Base-by-base conservation (phyloP, 2,329 filamentous ascomycete genomes). In the Trichoderma sp. region DNA sequence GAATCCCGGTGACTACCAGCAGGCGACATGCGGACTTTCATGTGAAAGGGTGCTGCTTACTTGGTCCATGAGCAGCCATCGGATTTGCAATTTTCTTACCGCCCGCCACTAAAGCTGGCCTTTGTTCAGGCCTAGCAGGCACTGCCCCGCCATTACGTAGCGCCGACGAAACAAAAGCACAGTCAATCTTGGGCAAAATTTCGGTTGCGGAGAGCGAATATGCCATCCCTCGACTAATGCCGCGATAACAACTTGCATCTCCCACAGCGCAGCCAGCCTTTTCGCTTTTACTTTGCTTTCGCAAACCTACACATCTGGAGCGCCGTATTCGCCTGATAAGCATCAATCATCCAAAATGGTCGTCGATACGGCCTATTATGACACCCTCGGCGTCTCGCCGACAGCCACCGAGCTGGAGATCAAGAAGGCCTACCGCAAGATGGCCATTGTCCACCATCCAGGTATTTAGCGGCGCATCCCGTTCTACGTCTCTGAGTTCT, bases 391-490 rank as follows among this genome's bases (percentile, higher is more conserved):
- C 79, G 94, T 98, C 78, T 86, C 91, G 83, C 91, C 94, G 75
- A 93, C 92, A 70, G 95, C 95, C 34, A 92, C 93, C 50, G 93
- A 95, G 81, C 88, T 97, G 65, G 94, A 98, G 81, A 98, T 98
- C 84, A 98, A 98, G 83, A 97, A 97, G 85, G 95, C 95, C 32
- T 98, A 98, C 84, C 90, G 95, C 80, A 98, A 95, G 84, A 88
- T 96, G 76, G 96, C 96, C 76, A 98, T 98, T 81, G 89, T 95
- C 76, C 93, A 97, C 78, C 95, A 98, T 82, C 94, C 94, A 74
- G 93, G 92, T 93, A 84, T 76, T 84, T 77, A 47, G 32, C 50
- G 55, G 39, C 66, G 59, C 55, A 15, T 58, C 32, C 4, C 55
- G 36, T 65, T 70, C 53, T 65, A 61, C 55, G 47, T 71, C 66